Evolutionary conservation across 805 yeast species (phyloP).

Genomic region (Lipomyces lipofer): DNA sequence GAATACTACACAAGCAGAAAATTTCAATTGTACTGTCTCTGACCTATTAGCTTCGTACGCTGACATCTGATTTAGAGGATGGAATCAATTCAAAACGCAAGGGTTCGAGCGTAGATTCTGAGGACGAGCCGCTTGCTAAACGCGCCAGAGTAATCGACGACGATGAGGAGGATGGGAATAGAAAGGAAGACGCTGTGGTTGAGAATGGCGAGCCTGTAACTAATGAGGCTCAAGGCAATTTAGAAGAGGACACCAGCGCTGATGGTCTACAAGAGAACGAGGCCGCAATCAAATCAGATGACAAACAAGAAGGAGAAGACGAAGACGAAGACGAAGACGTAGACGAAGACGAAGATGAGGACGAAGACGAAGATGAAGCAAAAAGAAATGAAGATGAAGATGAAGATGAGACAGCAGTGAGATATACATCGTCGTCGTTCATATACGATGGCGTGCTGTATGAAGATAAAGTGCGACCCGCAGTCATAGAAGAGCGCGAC

Average conservation of each 20-base stretch:
- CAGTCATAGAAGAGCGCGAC: constrained; percentile 89
- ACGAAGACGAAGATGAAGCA: constrained; percentile 37
- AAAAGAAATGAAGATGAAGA: constrained; percentile 30
- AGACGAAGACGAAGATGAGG: constrained; percentile 30
- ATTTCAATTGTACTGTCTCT: too few relatives aligned
- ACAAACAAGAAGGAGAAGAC: constrained; percentile 35
- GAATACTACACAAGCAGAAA: too few relatives aligned
- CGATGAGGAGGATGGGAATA: constrained; percentile 35
- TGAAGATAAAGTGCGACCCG: constrained; percentile 86
- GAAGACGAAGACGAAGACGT: constrained; percentile 36
- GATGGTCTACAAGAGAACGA: constrained; percentile 7
- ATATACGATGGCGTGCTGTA: constrained; percentile 76
- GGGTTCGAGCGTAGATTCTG: constrained; percentile 36
- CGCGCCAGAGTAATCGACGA: constrained; percentile 37
- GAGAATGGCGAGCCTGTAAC: too few relatives aligned
- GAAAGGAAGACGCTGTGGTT: background rate
- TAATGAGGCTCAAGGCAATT: too few relatives aligned
- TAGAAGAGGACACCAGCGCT: constrained; percentile 21
- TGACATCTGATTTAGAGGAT: constrained; percentile 2
- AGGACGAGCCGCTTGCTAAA: constrained; percentile 38
- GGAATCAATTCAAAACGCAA: constrained; percentile 22
- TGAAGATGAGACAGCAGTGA: constrained; percentile 32
- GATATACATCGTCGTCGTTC: constrained; percentile 49
- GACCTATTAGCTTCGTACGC: too few relatives aligned
- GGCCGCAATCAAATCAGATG: too few relatives aligned